A percentile compares a stretch with the other conserved stretches of the same genome.
These are phyloP conservation scores for Neurospora cerealis DNA, from an alignment of 495 filamentous ascomycete genomes.

Conservation along the genomic window DNA sequence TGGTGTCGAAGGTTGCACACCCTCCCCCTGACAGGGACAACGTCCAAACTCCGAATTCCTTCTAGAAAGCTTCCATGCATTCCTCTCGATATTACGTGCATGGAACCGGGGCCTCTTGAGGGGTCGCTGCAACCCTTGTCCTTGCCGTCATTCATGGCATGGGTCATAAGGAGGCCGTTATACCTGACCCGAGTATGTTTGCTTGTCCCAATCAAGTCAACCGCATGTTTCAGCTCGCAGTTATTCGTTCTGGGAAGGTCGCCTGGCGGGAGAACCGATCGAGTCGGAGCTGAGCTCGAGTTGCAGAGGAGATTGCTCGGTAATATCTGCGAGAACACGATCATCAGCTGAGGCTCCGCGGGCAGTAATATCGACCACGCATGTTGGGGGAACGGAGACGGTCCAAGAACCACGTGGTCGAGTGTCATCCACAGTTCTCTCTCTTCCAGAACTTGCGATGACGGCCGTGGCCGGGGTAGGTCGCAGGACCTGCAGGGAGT, in stretches of 20 bases:
- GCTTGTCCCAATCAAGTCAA: not conserved
- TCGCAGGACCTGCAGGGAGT: not conserved
- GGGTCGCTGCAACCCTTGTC: not conserved
- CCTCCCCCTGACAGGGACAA: not conserved
- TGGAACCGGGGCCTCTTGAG: not conserved
- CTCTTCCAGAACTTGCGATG: not conserved
- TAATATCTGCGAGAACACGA: not conserved
- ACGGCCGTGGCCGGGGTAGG: not conserved
- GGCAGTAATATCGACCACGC: not conserved
- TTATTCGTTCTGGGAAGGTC: not conserved
- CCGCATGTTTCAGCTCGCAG: not conserved
- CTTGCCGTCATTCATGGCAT: not conserved
- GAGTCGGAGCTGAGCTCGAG: not conserved
- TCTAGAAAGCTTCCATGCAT: slow-evolving; percentile 13
- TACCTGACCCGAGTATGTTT: not conserved
- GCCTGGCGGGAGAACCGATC: not conserved
- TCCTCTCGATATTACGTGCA: slow-evolving; percentile 4
- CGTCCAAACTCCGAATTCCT: not conserved
- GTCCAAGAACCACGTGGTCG: not conserved
- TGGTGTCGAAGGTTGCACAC: not conserved
- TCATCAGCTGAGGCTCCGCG: not conserved
- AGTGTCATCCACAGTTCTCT: not conserved
- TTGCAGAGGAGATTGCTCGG: not conserved
- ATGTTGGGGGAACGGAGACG: not conserved
- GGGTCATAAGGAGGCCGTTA: not conserved